Percentiles rank a stretch among this genome's conserved stretches.
These are phyloP conservation scores for Fraxinus greggii DNA, from an alignment of 305 asterid species.

Conservation along the genomic window DNA sequence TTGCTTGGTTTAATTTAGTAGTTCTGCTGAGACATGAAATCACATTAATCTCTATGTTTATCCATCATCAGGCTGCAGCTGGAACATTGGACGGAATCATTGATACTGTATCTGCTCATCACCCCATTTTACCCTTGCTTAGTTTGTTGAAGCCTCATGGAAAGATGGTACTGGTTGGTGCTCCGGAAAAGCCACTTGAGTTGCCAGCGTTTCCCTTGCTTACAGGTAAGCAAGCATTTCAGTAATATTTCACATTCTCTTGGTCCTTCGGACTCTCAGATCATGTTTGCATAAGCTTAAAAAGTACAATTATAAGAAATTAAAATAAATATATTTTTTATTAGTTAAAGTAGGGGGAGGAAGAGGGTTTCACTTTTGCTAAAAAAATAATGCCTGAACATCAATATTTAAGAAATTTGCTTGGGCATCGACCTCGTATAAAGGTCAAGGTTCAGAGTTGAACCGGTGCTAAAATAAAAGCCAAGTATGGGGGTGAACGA, in stretches of 20 bases:
- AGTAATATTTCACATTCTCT: background rate
- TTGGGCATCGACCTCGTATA: background rate
- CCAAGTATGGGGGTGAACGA: background rate
- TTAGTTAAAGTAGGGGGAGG: background rate
- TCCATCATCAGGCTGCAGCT: slow-evolving; percentile 40
- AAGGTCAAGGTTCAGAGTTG: background rate
- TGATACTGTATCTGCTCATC: slow-evolving; percentile 56
- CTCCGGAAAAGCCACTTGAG: slow-evolving; percentile 49
- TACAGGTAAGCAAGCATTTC: slow-evolving; percentile 27
- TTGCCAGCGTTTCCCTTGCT: slow-evolving; percentile 43
- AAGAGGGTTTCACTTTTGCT: background rate
- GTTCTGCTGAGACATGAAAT: background rate
- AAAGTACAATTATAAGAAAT: background rate
- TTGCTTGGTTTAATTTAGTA: background rate
- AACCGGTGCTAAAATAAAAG: background rate
- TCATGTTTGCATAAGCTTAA: background rate
- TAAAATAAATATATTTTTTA: no score
- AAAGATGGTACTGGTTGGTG: slow-evolving; percentile 53
- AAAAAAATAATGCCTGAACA: background rate
- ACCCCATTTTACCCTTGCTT: slow-evolving; percentile 44
- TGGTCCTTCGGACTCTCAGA: background rate
- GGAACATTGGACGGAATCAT: slow-evolving; percentile 62
- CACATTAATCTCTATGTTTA: background rate
- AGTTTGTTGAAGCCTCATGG: slow-evolving; percentile 49
- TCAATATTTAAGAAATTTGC: background rate